Percentiles rank a stretch among this genome's conserved stretches.
Evolutionary conservation across 129 eudicot species (phyloP).

Genomic region (Flaveria linearis): DNA sequence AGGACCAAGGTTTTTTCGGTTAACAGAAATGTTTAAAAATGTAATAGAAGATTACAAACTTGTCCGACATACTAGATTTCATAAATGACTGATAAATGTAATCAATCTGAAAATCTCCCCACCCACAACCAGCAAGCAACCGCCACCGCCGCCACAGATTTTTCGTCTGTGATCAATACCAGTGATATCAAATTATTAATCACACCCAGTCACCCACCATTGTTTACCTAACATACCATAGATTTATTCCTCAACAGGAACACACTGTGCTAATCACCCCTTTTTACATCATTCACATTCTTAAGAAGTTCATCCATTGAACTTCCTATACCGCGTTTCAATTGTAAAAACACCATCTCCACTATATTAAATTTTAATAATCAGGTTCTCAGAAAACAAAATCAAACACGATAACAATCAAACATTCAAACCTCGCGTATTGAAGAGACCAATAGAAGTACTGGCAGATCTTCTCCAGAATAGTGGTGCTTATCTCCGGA

Average conservation of each 20-base stretch:
- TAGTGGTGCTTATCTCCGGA: slow-evolving; percentile 84
- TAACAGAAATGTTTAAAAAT: too few relatives aligned
- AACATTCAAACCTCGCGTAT: slow-evolving; percentile 63
- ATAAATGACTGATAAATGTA: not conserved
- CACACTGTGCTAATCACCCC: not conserved
- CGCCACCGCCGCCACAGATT: not conserved
- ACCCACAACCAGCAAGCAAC: too few relatives aligned
- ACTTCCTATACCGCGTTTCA: too few relatives aligned
- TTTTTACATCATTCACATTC: not conserved
- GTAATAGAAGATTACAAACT: too few relatives aligned
- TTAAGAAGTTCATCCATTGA: too few relatives aligned
- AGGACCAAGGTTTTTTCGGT: too few relatives aligned
- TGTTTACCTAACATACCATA: not conserved
- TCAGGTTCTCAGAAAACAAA: too few relatives aligned
- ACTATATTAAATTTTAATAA: too few relatives aligned
- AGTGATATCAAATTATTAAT: not conserved
- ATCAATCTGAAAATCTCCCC: not conserved
- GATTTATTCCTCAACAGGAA: not conserved
- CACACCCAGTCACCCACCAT: not conserved
- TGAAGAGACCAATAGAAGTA: slow-evolving; percentile 96
- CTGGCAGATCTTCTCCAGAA: slow-evolving; percentile 92
- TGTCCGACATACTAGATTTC: too few relatives aligned
- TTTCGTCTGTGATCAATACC: not conserved
- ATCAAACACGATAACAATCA: not conserved
- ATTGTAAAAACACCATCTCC: too few relatives aligned